These are phyloP conservation scores for Candolleomyces efflorescens DNA, from an alignment of 768 basidiomycete genomes.

Conservation along the genomic window DNA sequence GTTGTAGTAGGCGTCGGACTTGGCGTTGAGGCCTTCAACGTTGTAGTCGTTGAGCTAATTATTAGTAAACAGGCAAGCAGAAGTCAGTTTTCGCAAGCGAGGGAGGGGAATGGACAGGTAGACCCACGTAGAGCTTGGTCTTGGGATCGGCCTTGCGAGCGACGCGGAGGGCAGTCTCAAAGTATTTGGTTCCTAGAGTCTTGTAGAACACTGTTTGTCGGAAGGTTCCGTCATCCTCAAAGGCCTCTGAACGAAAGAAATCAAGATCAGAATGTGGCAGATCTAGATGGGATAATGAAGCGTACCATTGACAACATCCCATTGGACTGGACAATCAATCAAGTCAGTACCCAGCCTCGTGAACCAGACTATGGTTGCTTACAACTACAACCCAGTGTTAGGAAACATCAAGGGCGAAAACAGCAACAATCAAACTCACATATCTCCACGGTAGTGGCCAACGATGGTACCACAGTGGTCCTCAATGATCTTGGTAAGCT, in stretches of 20 bases:
- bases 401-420: not conserved
- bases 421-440: conserved; percentile 30
- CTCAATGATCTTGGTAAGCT: conserved; percentile 39
- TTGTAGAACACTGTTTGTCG: conserved; percentile 50
- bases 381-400: conserved; percentile 10
- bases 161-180: conserved; percentile 47
- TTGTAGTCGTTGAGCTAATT: conserved; percentile 37
- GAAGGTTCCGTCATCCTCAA: conserved; percentile 59
- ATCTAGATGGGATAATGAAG: no score
- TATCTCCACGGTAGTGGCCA: conserved; percentile 47
- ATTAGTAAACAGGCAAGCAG: not conserved
- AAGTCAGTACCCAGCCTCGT: not conserved
- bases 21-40: conserved; percentile 41
- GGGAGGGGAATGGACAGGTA: conserved; percentile 7
- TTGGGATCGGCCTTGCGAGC: conserved; percentile 51
- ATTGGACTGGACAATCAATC: conserved; percentile 27
- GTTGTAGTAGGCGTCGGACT: conserved; percentile 51
- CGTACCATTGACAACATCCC: conserved; percentile 51
- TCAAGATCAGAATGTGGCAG: not conserved
- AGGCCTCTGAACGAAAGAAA: conserved; percentile 32
- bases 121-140: conserved; percentile 55
- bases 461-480: conserved; percentile 47
- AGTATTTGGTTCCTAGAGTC: conserved; percentile 44
- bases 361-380: conserved; percentile 1
- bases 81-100: not conserved